These are phyloP conservation scores for Apiospora sp. DNA, from an alignment of 2,329 filamentous ascomycete species.

Conservation along the genomic window DNA sequence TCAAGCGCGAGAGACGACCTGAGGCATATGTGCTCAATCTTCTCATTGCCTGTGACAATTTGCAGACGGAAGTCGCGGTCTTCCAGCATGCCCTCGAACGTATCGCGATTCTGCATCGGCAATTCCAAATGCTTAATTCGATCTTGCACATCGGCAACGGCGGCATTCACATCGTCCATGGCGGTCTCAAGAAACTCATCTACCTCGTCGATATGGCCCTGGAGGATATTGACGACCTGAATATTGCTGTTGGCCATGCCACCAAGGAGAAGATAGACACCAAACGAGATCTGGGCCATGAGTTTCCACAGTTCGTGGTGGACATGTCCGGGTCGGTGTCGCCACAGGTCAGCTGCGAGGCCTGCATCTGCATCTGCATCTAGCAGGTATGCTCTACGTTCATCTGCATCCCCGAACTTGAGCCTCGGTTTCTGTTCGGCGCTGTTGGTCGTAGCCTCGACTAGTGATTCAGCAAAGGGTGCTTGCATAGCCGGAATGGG, in stretches of 20 bases:
- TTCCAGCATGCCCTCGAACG: conserved; percentile 88
- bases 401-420: conserved; percentile 63
- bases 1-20: conserved; percentile 79
- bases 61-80: conserved; percentile 83
- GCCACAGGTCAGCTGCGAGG: conserved; percentile 78
- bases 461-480: conserved; percentile 83
- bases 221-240: conserved; percentile 88
- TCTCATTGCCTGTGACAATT: conserved; percentile 86
- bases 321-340: conserved; percentile 75
- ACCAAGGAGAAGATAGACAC: conserved; percentile 86
- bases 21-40: conserved; percentile 88
- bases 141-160: conserved; percentile 79
- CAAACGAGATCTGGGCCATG: conserved; percentile 91
- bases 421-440: conserved; percentile 59
- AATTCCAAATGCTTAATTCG: conserved; percentile 82
- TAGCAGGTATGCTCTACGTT: conserved; percentile 71
- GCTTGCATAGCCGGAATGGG: conserved; percentile 80
- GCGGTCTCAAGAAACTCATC: conserved; percentile 89
- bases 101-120: conserved; percentile 80
- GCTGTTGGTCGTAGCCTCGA: conserved; percentile 68
- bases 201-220: conserved; percentile 91
- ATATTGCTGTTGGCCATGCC: conserved; percentile 87
- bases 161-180: conserved; percentile 83
- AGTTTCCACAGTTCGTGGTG: conserved; percentile 92
- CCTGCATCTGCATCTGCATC: conserved; percentile 73